phyloP scores from a whole-genome alignment of 208 protist species.

The Leishmania turanica region DNA sequence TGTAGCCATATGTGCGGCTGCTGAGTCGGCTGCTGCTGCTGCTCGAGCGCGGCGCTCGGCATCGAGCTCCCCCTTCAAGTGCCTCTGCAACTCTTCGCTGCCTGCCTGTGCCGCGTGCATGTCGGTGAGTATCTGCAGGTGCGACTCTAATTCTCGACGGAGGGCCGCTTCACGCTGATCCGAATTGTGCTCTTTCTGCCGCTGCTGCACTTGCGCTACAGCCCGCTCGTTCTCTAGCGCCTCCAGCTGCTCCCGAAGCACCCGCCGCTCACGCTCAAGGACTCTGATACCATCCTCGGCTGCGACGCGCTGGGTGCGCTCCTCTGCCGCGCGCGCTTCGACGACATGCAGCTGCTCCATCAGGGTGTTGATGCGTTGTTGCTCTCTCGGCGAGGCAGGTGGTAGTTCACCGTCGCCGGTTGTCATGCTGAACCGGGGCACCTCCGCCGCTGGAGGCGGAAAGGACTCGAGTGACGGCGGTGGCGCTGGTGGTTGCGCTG shows the following conservation, averaged over 20 bases:
- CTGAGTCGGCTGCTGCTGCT: not conserved
- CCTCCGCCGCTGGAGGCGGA: not conserved
- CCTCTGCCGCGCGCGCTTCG: not conserved
- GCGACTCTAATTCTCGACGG: not conserved
- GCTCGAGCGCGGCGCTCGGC: constrained; percentile 6
- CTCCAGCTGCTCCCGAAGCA: constrained; percentile 4
- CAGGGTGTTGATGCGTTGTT: constrained; percentile 1
- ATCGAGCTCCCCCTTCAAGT: constrained; percentile 2
- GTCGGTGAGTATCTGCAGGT: not conserved
- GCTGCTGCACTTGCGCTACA: not conserved
- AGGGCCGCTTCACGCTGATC: constrained; percentile 5
- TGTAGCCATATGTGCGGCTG: no score
- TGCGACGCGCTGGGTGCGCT: not conserved
- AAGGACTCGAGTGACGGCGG: not conserved
- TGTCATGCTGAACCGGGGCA: not conserved
- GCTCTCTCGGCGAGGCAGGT: not conserved
- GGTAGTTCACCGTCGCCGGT: not conserved
- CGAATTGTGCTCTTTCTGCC: not conserved
- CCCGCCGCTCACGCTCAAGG: not conserved
- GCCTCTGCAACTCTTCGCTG: not conserved
- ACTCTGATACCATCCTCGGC: not conserved
- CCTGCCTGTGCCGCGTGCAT: not conserved
- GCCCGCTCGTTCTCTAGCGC: not conserved
- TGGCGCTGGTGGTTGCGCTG: not conserved
- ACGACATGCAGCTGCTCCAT: not conserved